A percentile compares a stretch with the other conserved stretches of the same genome.
These are phyloP conservation scores for Cutaneotrichosporon mucoides DNA, from an alignment of 1,284 basidiomycete species.

Conservation along the genomic window DNA sequence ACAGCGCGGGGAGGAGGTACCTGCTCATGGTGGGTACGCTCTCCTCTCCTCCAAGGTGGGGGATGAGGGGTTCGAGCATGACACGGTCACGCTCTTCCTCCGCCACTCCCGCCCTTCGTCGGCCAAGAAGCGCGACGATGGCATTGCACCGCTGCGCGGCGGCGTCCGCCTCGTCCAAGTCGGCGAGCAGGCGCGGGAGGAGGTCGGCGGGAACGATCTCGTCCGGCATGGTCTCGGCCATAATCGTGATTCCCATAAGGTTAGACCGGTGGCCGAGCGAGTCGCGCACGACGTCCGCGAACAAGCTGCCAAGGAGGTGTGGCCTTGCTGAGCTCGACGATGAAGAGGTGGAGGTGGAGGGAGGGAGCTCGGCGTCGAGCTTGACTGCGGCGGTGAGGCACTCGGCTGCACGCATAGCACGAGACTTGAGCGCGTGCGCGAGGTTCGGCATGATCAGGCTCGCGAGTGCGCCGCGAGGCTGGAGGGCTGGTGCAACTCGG, in stretches of 20 bases:
- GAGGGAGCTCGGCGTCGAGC: slow-evolving; percentile 10
- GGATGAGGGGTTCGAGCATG: slow-evolving; percentile 26
- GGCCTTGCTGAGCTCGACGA: neutral
- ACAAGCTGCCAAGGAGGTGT: slow-evolving; percentile 30
- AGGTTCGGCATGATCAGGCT: slow-evolving; percentile 21
- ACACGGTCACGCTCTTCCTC: slow-evolving; percentile 9
- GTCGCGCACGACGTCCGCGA: slow-evolving; percentile 11
- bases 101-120: neutral
- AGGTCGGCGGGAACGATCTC: slow-evolving; percentile 18
- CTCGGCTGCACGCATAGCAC: slow-evolving; percentile 29
- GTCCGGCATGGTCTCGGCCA: slow-evolving; percentile 25
- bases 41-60: slow-evolving; percentile 18
- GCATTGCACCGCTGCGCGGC: slow-evolving; percentile 26
- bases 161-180: slow-evolving; percentile 23
- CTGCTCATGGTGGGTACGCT: slow-evolving; percentile 21
- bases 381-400: slow-evolving; percentile 20
- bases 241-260: slow-evolving; percentile 20
- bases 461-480: slow-evolving; percentile 19
- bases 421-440: slow-evolving; percentile 23
- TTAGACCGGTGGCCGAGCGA: slow-evolving; percentile 19
- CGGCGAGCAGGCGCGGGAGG: slow-evolving; percentile 20
- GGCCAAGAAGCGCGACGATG: slow-evolving; percentile 22
- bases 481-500: slow-evolving; percentile 21
- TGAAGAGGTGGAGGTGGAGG: neutral
- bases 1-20: slow-evolving; percentile 35